Base-by-base conservation (phyloP, 2,329 filamentous ascomycete species). In the Orbilia blumenaviensis region DNA sequence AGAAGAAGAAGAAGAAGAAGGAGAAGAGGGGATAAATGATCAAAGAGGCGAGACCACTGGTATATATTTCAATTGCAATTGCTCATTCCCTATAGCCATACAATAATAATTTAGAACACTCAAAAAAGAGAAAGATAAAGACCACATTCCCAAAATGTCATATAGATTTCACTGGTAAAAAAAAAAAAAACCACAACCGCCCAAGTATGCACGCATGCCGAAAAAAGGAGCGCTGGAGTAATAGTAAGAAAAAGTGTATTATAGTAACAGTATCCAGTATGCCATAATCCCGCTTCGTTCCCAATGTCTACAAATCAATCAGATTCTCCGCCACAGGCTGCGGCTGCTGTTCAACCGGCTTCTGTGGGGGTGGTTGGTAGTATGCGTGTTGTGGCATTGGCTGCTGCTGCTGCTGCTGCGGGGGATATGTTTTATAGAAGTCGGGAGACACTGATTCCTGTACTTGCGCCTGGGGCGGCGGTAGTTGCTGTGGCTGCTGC, bases 301-400 rank as follows among this genome's bases (percentile, higher is more conserved):
- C 12, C 3, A 14, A 5, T 29, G 10, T n/a, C 82, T 83, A 94
- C 77, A 94, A 85, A 82, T 95, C 92, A 83, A 95, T 95, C 80
- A 95, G 83, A 72, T 89, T 91, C 83, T 94, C 92, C 83, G 94
- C 92, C 52, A 91, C 86, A 12, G 71, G 56, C 23, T 66, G 54
- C 18, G 52, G 29, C 38, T 61, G 63, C 48, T 32, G 69, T 50
- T 62, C 48, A 38, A 61, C 10, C n/a, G 67, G 62, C 29, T 74
- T 67, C 56, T 58, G 56, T 44, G 27, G 3, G 10, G 44, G 16
- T 14, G 14, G 16, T 21, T 68, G 44, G 73, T 67, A 79, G 21
- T 74, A 67, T 63, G 62, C 58, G n/a, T 78, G 78, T 58, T 78
- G 78, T 36, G 75, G 78, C 67, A 78, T 74, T 66, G 50, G 61